Conservation (phyloP, 2,329 filamentous ascomycete genomes). For the Colletotrichum godetiae region DNA sequence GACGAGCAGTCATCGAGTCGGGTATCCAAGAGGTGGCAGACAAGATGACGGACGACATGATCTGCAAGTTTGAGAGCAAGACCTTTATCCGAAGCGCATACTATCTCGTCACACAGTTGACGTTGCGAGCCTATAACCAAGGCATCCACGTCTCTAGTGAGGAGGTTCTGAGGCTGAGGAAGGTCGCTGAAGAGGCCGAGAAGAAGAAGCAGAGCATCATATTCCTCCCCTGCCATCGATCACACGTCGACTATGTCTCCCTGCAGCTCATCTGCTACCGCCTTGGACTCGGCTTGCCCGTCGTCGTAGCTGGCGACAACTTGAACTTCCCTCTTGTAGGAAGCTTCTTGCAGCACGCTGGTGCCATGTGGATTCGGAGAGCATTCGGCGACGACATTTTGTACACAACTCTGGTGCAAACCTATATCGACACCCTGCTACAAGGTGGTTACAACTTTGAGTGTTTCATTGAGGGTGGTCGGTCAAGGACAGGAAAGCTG, state of each 20-base stretch:
- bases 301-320: constrained; percentile 95
- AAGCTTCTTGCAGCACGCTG: constrained; percentile 92
- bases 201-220: constrained; percentile 94
- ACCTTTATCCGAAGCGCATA: constrained; percentile 92
- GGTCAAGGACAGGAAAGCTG: constrained; percentile 93
- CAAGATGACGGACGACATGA: constrained; percentile 92
- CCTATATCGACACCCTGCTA: constrained; percentile 92
- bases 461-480: constrained; percentile 96
- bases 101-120: constrained; percentile 86
- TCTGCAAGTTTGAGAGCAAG: constrained; percentile 98
- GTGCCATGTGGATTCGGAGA: constrained; percentile 94
- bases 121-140: constrained; percentile 95
- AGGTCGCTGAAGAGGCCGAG: constrained; percentile 84
- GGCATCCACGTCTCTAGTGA: constrained; percentile 97
- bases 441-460: constrained; percentile 95
- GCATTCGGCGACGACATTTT: constrained; percentile 93
- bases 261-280: constrained; percentile 96
- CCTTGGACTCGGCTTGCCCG: constrained; percentile 86
- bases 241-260: constrained; percentile 96
- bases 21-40: constrained; percentile 85
- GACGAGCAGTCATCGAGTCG: constrained; percentile 74
- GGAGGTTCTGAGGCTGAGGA: constrained; percentile 85
- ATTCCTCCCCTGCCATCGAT: constrained; percentile 93
- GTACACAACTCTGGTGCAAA: constrained; percentile 92
- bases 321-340: constrained; percentile 94